These are phyloP conservation scores for Exserohilum rostratum DNA, from an alignment of 2,329 filamentous ascomycete species.

Conservation along the genomic window DNA sequence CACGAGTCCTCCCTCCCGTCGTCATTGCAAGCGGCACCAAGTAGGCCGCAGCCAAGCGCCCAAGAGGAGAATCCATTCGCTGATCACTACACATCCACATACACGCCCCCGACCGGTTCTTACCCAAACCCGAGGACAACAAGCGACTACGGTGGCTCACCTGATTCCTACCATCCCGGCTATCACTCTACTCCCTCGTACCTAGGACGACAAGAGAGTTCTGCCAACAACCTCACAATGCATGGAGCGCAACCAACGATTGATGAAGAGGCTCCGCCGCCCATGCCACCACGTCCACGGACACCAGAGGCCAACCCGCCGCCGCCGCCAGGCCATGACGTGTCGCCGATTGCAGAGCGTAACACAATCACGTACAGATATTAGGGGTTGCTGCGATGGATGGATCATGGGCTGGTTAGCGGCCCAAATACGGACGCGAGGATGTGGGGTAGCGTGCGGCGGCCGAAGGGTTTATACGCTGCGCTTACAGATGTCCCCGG, in stretches of 20 bases:
- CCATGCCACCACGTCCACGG: conserved; percentile 29
- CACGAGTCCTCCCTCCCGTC: conserved; percentile 32
- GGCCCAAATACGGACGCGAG: conserved; percentile 13
- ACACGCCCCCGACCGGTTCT: conserved; percentile 29
- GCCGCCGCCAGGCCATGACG: conserved; percentile 31
- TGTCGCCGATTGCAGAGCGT: conserved; percentile 46
- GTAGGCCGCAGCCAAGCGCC: conserved; percentile 17
- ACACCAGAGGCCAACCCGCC: conserved; percentile 32
- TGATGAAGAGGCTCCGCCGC: conserved; percentile 36
- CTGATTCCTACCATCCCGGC: conserved; percentile 40
- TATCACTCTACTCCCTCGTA: conserved; percentile 52
- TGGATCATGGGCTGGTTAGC: conserved; percentile 10
- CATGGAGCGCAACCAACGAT: conserved; percentile 47
- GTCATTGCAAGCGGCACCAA: conserved; percentile 36
- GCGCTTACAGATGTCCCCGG: conserved; percentile 2
- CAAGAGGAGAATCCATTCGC: conserved; percentile 50
- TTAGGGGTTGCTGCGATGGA: conserved; percentile 21
- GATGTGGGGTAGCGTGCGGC: conserved; percentile 19
- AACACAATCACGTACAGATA: conserved; percentile 48
- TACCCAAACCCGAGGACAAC: conserved; percentile 20
- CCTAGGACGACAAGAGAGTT: conserved; percentile 52
- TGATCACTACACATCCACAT: conserved; percentile 48
- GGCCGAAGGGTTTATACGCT: neutral
- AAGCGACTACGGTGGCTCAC: conserved; percentile 28
- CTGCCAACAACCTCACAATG: conserved; percentile 54